phyloP scores from a whole-genome alignment of 2,329 filamentous ascomycete species.

The Ceratocystiopsis sp. region DNA sequence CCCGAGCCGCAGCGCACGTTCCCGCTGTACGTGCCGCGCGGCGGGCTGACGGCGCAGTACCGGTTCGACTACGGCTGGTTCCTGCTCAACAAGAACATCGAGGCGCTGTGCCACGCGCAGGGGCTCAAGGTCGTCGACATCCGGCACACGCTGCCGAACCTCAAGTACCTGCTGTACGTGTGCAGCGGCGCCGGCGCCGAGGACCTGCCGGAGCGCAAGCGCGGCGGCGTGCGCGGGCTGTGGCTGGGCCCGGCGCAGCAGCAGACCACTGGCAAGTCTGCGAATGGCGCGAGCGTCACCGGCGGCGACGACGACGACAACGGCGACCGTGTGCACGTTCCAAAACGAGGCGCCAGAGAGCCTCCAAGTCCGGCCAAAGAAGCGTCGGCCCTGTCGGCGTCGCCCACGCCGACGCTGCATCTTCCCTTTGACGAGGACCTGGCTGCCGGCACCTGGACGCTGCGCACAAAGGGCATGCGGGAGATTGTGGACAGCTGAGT shows the following conservation, averaged over 20 bases:
- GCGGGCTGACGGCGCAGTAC: conserved; percentile 55
- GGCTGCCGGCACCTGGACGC: conserved; percentile 27
- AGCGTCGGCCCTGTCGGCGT: too few species aligned
- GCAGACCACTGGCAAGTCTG: too few species aligned
- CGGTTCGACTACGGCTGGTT: conserved; percentile 95
- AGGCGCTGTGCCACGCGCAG: conserved; percentile 46
- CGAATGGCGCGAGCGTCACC: too few species aligned
- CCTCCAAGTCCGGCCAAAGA: too few species aligned
- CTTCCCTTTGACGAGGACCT: conserved; percentile 28
- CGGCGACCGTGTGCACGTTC: too few species aligned
- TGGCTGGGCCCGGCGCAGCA: conserved; percentile 23
- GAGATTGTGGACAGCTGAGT: conserved; percentile 17
- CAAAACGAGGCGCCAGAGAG: too few species aligned
- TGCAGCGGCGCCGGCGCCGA: conserved; percentile 56
- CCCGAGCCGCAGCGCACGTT: conserved; percentile 50
- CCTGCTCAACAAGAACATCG: conserved; percentile 89
- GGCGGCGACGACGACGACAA: too few species aligned
- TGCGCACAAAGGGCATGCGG: conserved; percentile 38
- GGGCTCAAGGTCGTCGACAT: conserved; percentile 75
- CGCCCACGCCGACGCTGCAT: conserved; percentile 8
- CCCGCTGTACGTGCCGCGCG: conserved; percentile 53
- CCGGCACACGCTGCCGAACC: conserved; percentile 77
- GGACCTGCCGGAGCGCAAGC: conserved; percentile 43
- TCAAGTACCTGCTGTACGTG: conserved; percentile 85
- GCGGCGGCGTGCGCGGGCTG: conserved; percentile 42